Evolutionary conservation across 148 eudicot species (phyloP), one percentile per base, ranked within the genome.

Genomic region (Persicaria maculosa): DNA sequence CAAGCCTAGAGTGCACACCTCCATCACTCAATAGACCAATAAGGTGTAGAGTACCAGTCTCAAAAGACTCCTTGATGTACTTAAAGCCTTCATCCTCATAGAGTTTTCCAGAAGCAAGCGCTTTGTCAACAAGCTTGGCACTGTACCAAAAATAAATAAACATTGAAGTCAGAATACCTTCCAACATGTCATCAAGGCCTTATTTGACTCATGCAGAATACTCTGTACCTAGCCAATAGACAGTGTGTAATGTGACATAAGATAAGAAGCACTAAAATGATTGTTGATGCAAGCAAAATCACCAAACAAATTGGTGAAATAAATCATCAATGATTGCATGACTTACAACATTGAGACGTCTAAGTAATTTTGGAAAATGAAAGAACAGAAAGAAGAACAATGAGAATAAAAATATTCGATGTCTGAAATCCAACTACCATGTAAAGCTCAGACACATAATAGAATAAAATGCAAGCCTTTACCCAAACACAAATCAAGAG

Each of bases 11-110:
- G 80, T 95, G 99, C 9, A 95, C 97, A 79, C 99, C 99, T 44
- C 99, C 99, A 79, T 95, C 99, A 84, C 97, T 95, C 77, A 95
- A 73, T 68, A 95, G 77, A 10, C 97, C 99, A 82, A 95, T 88
- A 65, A 95, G 90, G 83, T 95, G 99, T 76, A 95, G 79, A 16
- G 99, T 96, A 75, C 86, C 85, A 59, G 77, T 85, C 53, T 67
- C 88, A 71, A 92, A 92, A 73, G 80, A 81, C 65, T 86, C 91
- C 78, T 89, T 86, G 65, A 96, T 90, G 80, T 90, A 90, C 7
- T 83, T 92, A 72, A 96, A 96, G 10, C 97, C 99, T 77, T 86
- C 94, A 75, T 85, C 99, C 0, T 96, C 93, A 68, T 76, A 96
- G 50, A 96, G 89, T 77, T 90, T 90, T 17, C 95, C 99, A 72